These are phyloP conservation scores for Chytridium lagenaria DNA, from an alignment of 371 early-diverging fungal species.

Conservation along the genomic window DNA sequence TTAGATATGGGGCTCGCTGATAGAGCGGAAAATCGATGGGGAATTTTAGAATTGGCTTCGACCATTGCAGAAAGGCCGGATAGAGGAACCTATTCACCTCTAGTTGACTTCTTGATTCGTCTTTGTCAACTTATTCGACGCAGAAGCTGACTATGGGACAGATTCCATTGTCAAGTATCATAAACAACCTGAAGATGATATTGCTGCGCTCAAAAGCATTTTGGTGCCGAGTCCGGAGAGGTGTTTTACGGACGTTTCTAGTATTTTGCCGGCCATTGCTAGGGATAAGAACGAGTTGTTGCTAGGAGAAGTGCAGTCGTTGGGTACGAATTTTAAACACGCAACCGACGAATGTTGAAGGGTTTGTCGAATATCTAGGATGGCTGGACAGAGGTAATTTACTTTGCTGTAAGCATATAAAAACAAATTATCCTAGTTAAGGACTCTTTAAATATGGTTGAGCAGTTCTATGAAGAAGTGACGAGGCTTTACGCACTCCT, in stretches of 20 bases:
- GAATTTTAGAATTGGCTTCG: conserved; percentile 44
- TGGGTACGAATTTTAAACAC: conserved; percentile 53
- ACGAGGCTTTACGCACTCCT: conserved; percentile 45
- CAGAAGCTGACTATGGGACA: conserved; percentile 48
- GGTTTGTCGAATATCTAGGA: conserved; percentile 57
- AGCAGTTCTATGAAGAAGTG: conserved; percentile 47
- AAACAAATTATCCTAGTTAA: conserved; percentile 37
- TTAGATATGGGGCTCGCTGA: conserved; percentile 1
- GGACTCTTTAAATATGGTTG: conserved; percentile 39
- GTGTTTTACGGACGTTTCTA: conserved; percentile 50
- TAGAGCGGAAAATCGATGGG: conserved; percentile 21
- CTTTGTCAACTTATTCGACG: conserved; percentile 33
- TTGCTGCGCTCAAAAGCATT: conserved; percentile 40
- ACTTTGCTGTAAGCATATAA: background rate
- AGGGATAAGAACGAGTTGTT: conserved; percentile 55
- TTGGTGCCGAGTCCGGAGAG: conserved; percentile 54
- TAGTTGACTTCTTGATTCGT: conserved; percentile 42
- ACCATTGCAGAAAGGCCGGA: conserved; percentile 36
- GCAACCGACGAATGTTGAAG: conserved; percentile 49
- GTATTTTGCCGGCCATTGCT: conserved; percentile 50
- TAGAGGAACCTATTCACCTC: conserved; percentile 35
- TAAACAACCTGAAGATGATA: conserved; percentile 52
- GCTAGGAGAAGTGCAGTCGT: conserved; percentile 48
- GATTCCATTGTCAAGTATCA: conserved; percentile 36
- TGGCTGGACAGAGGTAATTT: conserved; percentile 50